Evolutionary conservation across 2,329 filamentous ascomycete species (phyloP), one percentile per base, ranked within the genome.

Genomic region (Cladorrhinum sp.): DNA sequence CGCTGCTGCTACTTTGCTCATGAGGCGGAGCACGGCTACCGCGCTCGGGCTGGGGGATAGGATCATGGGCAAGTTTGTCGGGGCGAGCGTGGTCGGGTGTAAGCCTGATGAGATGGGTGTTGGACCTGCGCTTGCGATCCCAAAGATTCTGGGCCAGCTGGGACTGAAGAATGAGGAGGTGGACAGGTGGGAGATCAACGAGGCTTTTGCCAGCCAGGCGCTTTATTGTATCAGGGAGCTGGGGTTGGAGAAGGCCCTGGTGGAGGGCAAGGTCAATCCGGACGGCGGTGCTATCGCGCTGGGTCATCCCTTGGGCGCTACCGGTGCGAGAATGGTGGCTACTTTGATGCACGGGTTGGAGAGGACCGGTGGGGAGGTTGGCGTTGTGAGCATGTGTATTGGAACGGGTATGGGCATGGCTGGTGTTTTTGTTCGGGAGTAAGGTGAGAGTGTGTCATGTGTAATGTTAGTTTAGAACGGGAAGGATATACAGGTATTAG

Each of bases 241-340:
- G 10, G 89, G 87, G 0, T 77, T 94, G 20, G 86, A 86, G 73
- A 73, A 77, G 69, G 84, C 70, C 66, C 86, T 80, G 77, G 82
- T 87, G 67, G 76, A 84, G 59, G 85, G 84, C 7, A 88, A 84
- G 75, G 89, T 97, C 18, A 98, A 98, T 76, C 92, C 92, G 0
- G 92, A 96, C 69, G 94, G 94, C 63, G 93, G 94, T 30, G 94
- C 93, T 2, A 96, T 97, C 74, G 93, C 94, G n/a, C 77, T 97
- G 23, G 94, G 94, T 1, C 94, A 97, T 74, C 93, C 93, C 5
- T 82, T 97, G 1, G 93, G 94, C 52, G 93, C 92, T 30, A 97
- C 93, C 4, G 92, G 91, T 33, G 91, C 90, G 28, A 81, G 93
- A 67, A 89, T 96, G 82, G 76, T 92, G 68, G 86, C 86, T 53